phyloP scores from a whole-genome alignment of 2,329 filamentous ascomycete genomes.

The Talaromyces atroroseus region DNA sequence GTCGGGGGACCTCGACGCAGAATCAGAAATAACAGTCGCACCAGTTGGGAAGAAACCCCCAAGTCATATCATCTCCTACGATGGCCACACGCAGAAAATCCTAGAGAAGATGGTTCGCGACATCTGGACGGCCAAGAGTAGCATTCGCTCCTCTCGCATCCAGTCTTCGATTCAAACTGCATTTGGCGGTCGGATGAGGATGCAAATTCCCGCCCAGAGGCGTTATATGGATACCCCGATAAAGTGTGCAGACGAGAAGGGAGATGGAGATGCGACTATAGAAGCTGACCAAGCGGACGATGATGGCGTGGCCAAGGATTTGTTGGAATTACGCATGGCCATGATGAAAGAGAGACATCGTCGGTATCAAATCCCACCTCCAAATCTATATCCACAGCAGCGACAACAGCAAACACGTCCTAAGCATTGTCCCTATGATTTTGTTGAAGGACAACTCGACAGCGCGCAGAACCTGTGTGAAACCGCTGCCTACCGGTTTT shows the following conservation, averaged over 20 bases:
- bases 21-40: neutral
- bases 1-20: neutral
- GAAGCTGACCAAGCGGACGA: slow-evolving; percentile 5
- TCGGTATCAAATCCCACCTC: neutral
- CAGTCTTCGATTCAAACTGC: slow-evolving; percentile 3
- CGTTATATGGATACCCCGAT: neutral
- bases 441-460: slow-evolving; percentile 11
- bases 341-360: slow-evolving; percentile 4
- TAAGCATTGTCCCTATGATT: slow-evolving; percentile 11
- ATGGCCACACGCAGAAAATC: slow-evolving; percentile 13
- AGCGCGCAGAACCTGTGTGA: slow-evolving; percentile 13
- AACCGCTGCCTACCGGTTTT: slow-evolving; percentile 10
- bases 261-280: slow-evolving; percentile 1
- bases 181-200: slow-evolving; percentile 8
- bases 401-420: neutral
- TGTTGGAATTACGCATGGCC: slow-evolving; percentile 2
- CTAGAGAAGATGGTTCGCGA: slow-evolving; percentile 14
- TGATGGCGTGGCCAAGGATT: neutral
- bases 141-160: slow-evolving; percentile 11
- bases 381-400: neutral
- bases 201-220: neutral
- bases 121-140: slow-evolving; percentile 14
- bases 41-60: neutral
- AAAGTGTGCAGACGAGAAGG: neutral
- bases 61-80: slow-evolving; percentile 5